These are phyloP conservation scores for Pseudocohnilembus persalinus DNA, from an alignment of 169 alveolate genomes.

Conservation along the genomic window DNA sequence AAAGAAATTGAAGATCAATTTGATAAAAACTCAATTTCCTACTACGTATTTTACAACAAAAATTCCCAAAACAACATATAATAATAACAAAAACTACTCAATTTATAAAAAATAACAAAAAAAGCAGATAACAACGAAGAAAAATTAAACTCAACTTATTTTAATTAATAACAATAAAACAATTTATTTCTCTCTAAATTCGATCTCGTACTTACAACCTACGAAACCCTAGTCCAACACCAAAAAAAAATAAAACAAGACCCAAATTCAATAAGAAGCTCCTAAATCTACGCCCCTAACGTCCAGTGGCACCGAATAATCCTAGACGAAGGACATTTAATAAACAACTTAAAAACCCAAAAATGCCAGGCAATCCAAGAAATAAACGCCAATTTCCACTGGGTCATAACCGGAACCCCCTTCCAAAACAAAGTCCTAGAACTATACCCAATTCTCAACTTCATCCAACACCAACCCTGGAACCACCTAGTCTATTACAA, in stretches of 20 bases:
- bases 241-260: neutral
- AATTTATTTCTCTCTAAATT: constrained; percentile 50
- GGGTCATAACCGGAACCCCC: constrained; percentile 98
- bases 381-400: constrained; percentile 83
- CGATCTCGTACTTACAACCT: constrained; percentile 81
- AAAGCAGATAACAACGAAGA: no score
- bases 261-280: no score
- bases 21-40: constrained; percentile 49
- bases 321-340: constrained; percentile 96
- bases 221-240: constrained; percentile 70
- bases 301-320: constrained; percentile 85
- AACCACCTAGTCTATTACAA: constrained; percentile 91
- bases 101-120: no score
- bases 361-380: constrained; percentile 83
- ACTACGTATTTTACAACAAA: constrained; percentile 59
- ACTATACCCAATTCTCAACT: constrained; percentile 92
- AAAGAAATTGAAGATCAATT: constrained; percentile 70
- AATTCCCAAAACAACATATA: no score
- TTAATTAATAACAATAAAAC: constrained; percentile 52
- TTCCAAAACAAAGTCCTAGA: constrained; percentile 85
- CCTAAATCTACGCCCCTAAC: no score
- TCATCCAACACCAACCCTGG: constrained; percentile 90
- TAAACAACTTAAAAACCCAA: constrained; percentile 90
- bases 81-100: no score
- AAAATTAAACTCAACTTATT: no score